Percentiles rank a stretch among this genome's conserved stretches.
Evolutionary conservation across 306 rosid genomes (phyloP).

Genomic region (Canavalia gladiata): DNA sequence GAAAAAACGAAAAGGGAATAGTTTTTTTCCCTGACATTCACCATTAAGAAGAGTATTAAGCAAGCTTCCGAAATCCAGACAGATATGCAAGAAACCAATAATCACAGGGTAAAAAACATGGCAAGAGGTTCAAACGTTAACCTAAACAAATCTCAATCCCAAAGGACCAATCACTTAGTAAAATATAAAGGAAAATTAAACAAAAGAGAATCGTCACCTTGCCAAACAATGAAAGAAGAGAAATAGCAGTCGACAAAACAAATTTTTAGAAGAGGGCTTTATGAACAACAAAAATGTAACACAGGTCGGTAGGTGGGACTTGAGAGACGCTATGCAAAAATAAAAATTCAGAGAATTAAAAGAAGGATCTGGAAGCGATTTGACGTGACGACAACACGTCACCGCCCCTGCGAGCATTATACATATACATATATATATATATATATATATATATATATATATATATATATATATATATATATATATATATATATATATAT

Average conservation of each 20-base stretch:
- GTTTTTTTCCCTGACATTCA: background rate
- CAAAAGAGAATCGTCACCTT: constrained; percentile 22
- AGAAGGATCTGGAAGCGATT: constrained; percentile 52
- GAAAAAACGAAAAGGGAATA: background rate
- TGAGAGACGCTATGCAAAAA: background rate
- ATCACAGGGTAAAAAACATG: background rate
- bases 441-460: background rate
- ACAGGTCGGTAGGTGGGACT: background rate
- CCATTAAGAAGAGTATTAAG: background rate
- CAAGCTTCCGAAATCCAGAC: background rate
- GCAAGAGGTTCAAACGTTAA: background rate
- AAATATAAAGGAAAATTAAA: background rate
- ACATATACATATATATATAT: background rate
- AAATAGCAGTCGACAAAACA: constrained; percentile 1
- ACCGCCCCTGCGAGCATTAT: background rate
- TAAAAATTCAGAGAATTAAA: constrained; percentile 8
- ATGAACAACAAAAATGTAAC: background rate
- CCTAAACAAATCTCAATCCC: constrained; percentile 28
- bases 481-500: background rate
- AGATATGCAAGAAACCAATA: background rate
- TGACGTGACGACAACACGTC: constrained; percentile 6
- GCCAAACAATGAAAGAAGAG: background rate
- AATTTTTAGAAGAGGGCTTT: background rate
- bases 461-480: background rate
- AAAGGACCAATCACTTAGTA: constrained; percentile 13